Base-by-base conservation (phyloP, 176 grass and related monocot species). In the Triticum timopheevii region DNA sequence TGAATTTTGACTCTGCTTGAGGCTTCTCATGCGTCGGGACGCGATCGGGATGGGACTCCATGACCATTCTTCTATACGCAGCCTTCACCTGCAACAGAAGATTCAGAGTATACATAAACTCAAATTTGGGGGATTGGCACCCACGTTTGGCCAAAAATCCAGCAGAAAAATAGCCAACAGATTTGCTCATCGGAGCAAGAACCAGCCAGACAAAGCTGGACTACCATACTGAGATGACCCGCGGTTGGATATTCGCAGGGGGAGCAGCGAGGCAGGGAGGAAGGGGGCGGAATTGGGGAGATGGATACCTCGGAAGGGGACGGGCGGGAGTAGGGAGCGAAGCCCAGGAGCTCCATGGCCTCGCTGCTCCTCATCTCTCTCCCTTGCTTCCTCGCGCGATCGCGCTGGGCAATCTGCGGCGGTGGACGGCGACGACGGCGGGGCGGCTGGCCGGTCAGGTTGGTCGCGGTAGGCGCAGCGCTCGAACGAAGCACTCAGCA, bases 1-100 rank as follows among this genome's bases (percentile, higher is more conserved):
- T 97, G 87, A 97, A 97, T 85, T 81, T 92, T 5, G 86, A 89
- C 80, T 97, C 95, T 2, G 95, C 92, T 61, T 94, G 92, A 24
- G 88, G 85, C 84, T 97, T 97, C 47, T 91, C 52, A 69, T 97
- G 86, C 39, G 22, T 80, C 22, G 95, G 92, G 10, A 92, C 80
- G 45, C 88, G 90, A 75, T 97, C 92, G 20, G 92, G 95, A 78
- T 97, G 92, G 3, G 90, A 94, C 68, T 97, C 86, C 78, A 97
- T 79, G 17, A 77, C 95, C 89, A 92, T 94, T 83, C 84, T 94
- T 62, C 81, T 94, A 69, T 94, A 97, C 67, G 92, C 95, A 65
- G 92, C 92, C 66, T 97, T 97, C 1, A 94, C 87, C 95, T 97
- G 90, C 40, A 93, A 22, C 45, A 13, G n/a, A 33, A 38, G 56